These are phyloP conservation scores for Dryas integrifolia DNA, from an alignment of 331 rosid species.

Conservation along the genomic window DNA sequence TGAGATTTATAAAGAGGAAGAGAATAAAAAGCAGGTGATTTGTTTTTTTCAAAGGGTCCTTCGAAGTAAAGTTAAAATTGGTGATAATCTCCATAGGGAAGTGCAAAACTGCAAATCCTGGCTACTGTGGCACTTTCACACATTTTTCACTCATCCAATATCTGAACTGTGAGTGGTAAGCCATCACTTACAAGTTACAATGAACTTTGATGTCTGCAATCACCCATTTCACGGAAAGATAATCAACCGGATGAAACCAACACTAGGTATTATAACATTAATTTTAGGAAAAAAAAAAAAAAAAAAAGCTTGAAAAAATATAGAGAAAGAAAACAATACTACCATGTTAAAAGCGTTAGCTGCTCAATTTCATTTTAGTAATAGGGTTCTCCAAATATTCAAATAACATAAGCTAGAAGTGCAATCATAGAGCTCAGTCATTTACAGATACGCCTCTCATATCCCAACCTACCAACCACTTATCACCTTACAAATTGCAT, in stretches of 20 bases:
- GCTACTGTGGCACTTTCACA: no score
- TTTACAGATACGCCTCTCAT: slow-evolving; percentile 14
- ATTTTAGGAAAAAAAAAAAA: neutral
- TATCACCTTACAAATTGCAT: slow-evolving; percentile 8
- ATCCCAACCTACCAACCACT: slow-evolving; percentile 3
- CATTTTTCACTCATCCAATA: no score
- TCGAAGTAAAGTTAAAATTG: no score
- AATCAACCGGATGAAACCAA: no score
- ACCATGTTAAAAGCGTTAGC: neutral
- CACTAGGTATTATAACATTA: neutral
- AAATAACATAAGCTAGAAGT: neutral
- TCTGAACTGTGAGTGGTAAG: no score
- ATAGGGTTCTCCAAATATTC: neutral
- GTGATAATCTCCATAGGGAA: no score
- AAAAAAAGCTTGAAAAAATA: no score
- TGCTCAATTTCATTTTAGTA: neutral
- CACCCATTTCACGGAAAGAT: no score
- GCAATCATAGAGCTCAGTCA: slow-evolving; percentile 12
- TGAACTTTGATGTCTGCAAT: no score
- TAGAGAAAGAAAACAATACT: neutral
- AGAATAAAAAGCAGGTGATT: neutral
- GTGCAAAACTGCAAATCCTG: no score
- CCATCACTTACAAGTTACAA: no score
- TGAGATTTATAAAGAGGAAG: neutral
- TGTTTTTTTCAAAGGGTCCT: no score